Evolutionary conservation across 169 alveolate species (phyloP), one percentile per base, ranked within the genome.

Genomic region (Plasmodium berghei): DNA sequence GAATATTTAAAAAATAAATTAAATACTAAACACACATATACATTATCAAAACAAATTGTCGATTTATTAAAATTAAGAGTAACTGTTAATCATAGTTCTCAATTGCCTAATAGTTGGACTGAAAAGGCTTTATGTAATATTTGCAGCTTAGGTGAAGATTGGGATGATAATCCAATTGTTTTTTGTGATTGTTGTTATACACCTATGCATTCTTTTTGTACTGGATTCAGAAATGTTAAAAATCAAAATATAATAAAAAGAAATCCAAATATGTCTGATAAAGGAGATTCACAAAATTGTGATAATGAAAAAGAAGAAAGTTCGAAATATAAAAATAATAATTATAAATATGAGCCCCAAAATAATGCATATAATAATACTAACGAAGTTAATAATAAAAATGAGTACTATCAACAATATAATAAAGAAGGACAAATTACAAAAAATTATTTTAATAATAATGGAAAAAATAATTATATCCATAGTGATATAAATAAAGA

Each of bases 91-190:
- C 80, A 89, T 71, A 94, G 96, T 58, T 86, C 95, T 5, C 87
- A 63, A 24, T 46, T 94, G 34, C 96, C 96, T n/a, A 69, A 88
- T 56, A 88, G 72, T 16, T 94, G 96, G 96, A 94, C 96, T 1
- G 96, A 94, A 49, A 88, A 93, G 52, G 96, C 96, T 28, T 85
- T 94, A 46, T 94, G 96, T 56, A 94, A 93, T 77, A 58, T 94
- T 52, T 94, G 96, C 66, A 92, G 94, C 26, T 73, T 88, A 12
- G 96, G 93, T 59, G 96, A 94, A 67, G 96, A 94, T 58, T 94
- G 96, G 96, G 96, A 94, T 48, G 96, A 94, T 74, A 93, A 94
- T 86, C 96, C 96, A 0, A 94, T 94, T 1, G 87, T 94, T 20
- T 94, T 94, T 64, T 94, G 96, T 55, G 96, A 94, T 56, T 94